Conservation (phyloP, 495 filamentous ascomycete genomes). For the Podospora appendiculata region DNA sequence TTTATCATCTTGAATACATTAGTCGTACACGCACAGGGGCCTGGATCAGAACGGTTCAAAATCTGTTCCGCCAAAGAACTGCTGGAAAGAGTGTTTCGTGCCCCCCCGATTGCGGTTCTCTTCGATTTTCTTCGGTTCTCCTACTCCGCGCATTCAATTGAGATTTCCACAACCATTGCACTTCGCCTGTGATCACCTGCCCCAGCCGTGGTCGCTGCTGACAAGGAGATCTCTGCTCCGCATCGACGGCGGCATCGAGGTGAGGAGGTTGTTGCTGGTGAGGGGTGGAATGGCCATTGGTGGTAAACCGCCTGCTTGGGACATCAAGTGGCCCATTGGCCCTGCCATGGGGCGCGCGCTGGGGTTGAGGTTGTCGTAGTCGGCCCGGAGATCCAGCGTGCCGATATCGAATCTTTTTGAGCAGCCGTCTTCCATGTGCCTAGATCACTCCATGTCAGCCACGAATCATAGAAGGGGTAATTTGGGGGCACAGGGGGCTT, state of each 20-base stretch:
- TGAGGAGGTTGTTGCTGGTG: constrained; percentile 25
- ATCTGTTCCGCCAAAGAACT: too few species aligned
- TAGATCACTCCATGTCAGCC: constrained; percentile 20
- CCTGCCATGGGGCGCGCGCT: constrained; percentile 12
- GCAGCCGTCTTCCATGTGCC: constrained; percentile 76
- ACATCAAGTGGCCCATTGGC: constrained; percentile 15
- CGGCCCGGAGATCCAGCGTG: constrained; percentile 36
- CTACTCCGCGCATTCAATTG: too few species aligned
- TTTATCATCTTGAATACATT: background rate
- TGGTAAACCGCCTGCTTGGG: constrained; percentile 25
- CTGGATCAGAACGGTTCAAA: too few species aligned
- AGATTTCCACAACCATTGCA: too few species aligned
- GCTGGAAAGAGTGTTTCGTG: too few species aligned
- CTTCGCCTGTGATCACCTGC: constrained; percentile 10
- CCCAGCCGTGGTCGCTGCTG: constrained; percentile 17
- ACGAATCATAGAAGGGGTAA: background rate
- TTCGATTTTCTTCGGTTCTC: too few species aligned
- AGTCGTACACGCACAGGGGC: background rate
- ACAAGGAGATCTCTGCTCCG: constrained; percentile 13
- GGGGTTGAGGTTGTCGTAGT: constrained; percentile 25
- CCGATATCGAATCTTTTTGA: constrained; percentile 59
- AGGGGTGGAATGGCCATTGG: constrained; percentile 36
- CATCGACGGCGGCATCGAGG: constrained; percentile 29
- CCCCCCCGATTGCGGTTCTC: too few species aligned
- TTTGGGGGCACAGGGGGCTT: background rate